A percentile compares a stretch with the other conserved stretches of the same genome.
These are phyloP conservation scores for Erigeron canadensis DNA, from an alignment of 129 eudicot genomes.

Conservation along the genomic window DNA sequence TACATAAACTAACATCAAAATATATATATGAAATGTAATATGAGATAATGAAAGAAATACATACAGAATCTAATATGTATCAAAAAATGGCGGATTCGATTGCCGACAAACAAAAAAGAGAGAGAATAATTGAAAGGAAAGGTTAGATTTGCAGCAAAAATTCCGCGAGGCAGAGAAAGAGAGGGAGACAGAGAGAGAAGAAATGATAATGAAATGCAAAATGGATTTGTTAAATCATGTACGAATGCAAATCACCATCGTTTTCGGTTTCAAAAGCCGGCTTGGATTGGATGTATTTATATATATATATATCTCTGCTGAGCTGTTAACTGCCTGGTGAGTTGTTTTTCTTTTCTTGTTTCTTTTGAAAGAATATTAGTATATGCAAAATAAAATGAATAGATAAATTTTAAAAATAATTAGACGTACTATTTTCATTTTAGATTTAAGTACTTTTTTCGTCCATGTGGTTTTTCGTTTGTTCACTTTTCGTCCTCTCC, in stretches of 20 bases:
- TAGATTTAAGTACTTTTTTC: too few species aligned
- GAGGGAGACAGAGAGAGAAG: slow-evolving; percentile 8
- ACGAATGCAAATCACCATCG: not conserved
- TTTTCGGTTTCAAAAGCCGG: not conserved
- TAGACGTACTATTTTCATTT: too few species aligned
- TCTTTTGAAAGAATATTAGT: too few species aligned
- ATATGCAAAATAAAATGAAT: too few species aligned
- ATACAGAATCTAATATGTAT: too few species aligned
- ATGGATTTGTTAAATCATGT: slow-evolving; percentile 16
- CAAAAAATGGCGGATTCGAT: too few species aligned
- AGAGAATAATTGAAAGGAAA: not conserved
- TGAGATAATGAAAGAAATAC: too few species aligned
- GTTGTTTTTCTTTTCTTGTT: not conserved
- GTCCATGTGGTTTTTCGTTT: too few species aligned
- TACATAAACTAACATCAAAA: not conserved
- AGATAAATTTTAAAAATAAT: too few species aligned
- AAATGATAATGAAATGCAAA: slow-evolving; percentile 2
- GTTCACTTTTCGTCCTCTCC: too few species aligned
- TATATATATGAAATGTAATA: too few species aligned
- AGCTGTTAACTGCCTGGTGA: slow-evolving; percentile 30
- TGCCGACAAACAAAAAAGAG: not conserved
- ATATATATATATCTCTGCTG: not conserved
- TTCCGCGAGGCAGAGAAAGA: slow-evolving; percentile 18
- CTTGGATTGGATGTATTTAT: not conserved
- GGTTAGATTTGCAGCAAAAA: slow-evolving; percentile 26